phyloP scores from a whole-genome alignment of 257 asterid species.

The Salvia hispanica region DNA sequence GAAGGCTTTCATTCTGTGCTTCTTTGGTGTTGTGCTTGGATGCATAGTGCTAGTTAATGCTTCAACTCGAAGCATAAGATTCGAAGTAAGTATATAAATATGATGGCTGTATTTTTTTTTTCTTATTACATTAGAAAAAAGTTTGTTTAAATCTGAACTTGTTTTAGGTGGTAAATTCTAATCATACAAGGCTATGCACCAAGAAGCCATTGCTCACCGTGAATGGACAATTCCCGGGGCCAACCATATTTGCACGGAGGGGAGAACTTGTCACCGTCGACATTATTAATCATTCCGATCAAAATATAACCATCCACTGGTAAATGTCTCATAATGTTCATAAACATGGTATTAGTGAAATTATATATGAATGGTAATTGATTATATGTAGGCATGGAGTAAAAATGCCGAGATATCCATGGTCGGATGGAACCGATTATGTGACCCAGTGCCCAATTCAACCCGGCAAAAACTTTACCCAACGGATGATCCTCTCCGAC shows the following conservation, averaged over 20 bases:
- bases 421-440: constrained; percentile 66
- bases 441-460: constrained; percentile 64
- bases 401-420: constrained; percentile 58
- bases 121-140: too few species aligned
- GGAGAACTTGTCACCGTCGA: constrained; percentile 39
- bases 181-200: constrained; percentile 40
- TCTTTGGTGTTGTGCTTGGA: too few species aligned
- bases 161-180: constrained; percentile 34
- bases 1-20: too few species aligned
- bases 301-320: constrained; percentile 46
- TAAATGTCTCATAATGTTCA: too few species aligned
- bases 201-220: constrained; percentile 41
- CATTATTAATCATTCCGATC: constrained; percentile 28
- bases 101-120: too few species aligned
- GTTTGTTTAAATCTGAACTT: not conserved
- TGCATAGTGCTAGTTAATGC: too few species aligned
- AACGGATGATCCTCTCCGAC: constrained; percentile 45
- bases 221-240: constrained; percentile 49
- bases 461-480: constrained; percentile 50
- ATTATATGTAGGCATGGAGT: constrained; percentile 62
- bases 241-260: constrained; percentile 38
- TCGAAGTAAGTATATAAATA: too few species aligned
- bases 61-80: too few species aligned
- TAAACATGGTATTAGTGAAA: constrained; percentile 1
- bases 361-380: not conserved